phyloP scores from a whole-genome alignment of 768 basidiomycete genomes.

The Lentinus tigrinus region DNA sequence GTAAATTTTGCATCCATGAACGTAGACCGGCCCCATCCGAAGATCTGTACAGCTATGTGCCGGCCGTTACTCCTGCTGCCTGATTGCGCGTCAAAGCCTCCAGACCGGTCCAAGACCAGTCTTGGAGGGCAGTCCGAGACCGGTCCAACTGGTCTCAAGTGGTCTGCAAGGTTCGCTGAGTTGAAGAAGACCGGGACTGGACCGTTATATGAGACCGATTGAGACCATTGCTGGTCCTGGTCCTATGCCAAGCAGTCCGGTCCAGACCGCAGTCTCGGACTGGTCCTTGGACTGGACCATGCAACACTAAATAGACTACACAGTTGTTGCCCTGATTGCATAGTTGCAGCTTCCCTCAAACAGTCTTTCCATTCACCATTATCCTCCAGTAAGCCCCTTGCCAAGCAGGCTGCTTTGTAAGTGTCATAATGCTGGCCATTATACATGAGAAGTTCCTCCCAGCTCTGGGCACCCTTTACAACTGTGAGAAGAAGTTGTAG shows the following conservation, averaged over 20 bases:
- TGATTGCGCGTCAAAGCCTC: too few relatives aligned
- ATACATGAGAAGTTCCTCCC: conserved; percentile 25
- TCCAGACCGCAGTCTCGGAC: not conserved
- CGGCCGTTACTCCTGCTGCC: too few relatives aligned
- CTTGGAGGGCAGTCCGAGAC: not conserved
- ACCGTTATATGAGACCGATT: not conserved
- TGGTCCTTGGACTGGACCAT: not conserved
- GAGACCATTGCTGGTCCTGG: not conserved
- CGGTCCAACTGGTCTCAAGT: not conserved
- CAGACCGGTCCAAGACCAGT: not conserved
- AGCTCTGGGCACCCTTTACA: conserved; percentile 36
- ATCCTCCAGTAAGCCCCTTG: conserved; percentile 42
- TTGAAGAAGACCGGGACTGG: not conserved
- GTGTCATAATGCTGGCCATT: conserved; percentile 27
- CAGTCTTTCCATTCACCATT: conserved; percentile 41
- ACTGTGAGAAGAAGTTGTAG: conserved; percentile 40
- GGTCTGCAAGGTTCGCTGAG: not conserved
- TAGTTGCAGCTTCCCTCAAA: conserved; percentile 37
- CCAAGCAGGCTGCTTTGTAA: conserved; percentile 42
- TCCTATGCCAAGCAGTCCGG: not conserved
- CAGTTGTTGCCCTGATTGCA: conserved; percentile 38
- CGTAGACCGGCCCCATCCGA: too few relatives aligned
- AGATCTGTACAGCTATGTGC: too few relatives aligned
- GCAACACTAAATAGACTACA: conserved; percentile 20
- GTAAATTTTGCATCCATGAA: too few relatives aligned